Base-by-base conservation (phyloP, 1,284 basidiomycete species). In the Sphagnurus paluster region DNA sequence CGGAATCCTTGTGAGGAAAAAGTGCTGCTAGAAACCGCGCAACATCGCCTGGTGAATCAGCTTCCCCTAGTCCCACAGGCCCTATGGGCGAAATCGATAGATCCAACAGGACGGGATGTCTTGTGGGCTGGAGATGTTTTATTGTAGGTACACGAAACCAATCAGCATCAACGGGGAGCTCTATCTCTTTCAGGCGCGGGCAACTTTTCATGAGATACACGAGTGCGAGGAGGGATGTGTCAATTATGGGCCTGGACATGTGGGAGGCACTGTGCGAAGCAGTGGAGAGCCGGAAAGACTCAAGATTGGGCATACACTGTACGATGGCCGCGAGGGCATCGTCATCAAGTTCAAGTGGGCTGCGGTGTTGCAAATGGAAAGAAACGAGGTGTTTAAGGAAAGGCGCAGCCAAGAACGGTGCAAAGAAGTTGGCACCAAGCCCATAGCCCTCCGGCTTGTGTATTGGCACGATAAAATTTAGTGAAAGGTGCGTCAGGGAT, bases 351-450 rank as follows among this genome's bases (percentile, higher is more conserved):
- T 37, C 26, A 2, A 40, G 39, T 5, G 45, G 45, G 2, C 11
- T 21, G 2, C 24, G 25, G 24, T 47, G 39, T 14, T 20, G 19
- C 1, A 47, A 24, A 13, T 38, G 39, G 9, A 47, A 40, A 1
- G 39, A 47, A n/a, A 47, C 35, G n/a, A 47, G 45, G 10, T 24
- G 35, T 5, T 13, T 8, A 2, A 42, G 19, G 13, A 47, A 47
- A 4, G 39, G 34, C 2, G 45, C 39, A 4, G 39, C 39, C 9
- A 47, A 37, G 21, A 47, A 40, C 2, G 39, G 14, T 10, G 19
- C 23, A 14, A 47, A 38, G 19, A 47, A 42, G 8, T 17, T 8
- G 19, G 20, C n/a, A 17, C 19, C 34, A n/a, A 47, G 33, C 9
- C 29, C n/a, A n/a, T 32, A 10, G 11, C 29, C 5, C 11, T 32